These are phyloP conservation scores for Nicotiana paniculata DNA, from an alignment of 257 asterid genomes.

Conservation along the genomic window DNA sequence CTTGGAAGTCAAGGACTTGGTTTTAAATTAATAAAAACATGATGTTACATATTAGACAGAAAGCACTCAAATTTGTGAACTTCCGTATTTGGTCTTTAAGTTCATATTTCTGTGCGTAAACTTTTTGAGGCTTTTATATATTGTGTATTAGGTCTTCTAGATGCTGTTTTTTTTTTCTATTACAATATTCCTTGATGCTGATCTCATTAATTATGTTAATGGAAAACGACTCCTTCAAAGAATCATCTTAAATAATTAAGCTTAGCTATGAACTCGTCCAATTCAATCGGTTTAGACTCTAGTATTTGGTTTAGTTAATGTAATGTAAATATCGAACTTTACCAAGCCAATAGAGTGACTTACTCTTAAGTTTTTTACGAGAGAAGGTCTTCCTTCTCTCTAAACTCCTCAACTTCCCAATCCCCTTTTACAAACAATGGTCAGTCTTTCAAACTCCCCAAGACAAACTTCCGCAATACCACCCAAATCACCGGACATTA, in stretches of 20 bases:
- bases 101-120: not conserved
- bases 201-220: not conserved
- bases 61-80: not conserved
- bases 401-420: too few species aligned
- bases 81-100: not conserved
- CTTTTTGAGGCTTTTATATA: too few species aligned
- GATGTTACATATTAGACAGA: not conserved
- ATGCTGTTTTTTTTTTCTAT: too few species aligned
- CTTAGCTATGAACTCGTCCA: not conserved
- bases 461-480: too few species aligned
- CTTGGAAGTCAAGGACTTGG: slow-evolving; percentile 3
- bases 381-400: too few species aligned
- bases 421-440: too few species aligned
- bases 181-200: not conserved
- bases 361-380: too few species aligned
- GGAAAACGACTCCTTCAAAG: not conserved
- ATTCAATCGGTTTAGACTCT: not conserved
- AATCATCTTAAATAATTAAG: not conserved
- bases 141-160: too few species aligned
- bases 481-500: too few species aligned
- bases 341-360: too few species aligned
- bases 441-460: too few species aligned
- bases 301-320: not conserved
- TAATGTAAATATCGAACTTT: too few species aligned
- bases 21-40: not conserved